phyloP scores from a whole-genome alignment of 2,329 filamentous ascomycete species.

The Pseudogymnoascus sp. region DNA sequence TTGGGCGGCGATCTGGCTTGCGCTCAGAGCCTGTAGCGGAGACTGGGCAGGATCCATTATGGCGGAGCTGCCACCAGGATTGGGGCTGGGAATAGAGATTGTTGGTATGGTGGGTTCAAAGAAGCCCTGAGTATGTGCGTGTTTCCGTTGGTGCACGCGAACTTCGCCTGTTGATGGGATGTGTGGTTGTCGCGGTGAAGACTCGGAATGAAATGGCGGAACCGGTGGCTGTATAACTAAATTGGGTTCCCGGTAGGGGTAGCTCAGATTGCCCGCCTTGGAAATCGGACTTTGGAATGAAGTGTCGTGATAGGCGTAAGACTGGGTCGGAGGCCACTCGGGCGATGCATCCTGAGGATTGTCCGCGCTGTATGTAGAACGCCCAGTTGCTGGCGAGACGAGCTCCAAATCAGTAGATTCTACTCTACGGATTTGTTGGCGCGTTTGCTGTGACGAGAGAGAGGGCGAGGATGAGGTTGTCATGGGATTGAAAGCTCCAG shows the following conservation, averaged over 20 bases:
- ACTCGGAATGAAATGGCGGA: slow-evolving; percentile 22
- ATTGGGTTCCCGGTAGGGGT: neutral
- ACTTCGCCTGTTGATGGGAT: slow-evolving; percentile 27
- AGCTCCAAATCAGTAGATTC: slow-evolving; percentile 10
- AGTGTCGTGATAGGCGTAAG: slow-evolving; percentile 1
- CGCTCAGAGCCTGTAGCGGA: slow-evolving; percentile 37
- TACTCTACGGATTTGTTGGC: slow-evolving; percentile 10
- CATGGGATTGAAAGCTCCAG: slow-evolving; percentile 12
- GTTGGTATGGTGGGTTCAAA: slow-evolving; percentile 69
- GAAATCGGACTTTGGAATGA: neutral
- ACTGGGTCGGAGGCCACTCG: neutral
- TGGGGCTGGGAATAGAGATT: slow-evolving; percentile 41
- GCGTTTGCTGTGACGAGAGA: neutral
- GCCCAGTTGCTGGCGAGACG: neutral
- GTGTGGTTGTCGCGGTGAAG: slow-evolving; percentile 37
- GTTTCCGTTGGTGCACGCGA: slow-evolving; percentile 51
- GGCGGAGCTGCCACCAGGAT: slow-evolving; percentile 32
- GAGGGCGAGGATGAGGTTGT: neutral
- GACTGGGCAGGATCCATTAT: slow-evolving; percentile 25
- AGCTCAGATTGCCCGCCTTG: neutral
- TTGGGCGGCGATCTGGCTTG: slow-evolving; percentile 76
- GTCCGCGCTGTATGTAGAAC: neutral
- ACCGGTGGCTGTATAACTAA: neutral
- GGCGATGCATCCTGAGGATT: slow-evolving; percentile 5
- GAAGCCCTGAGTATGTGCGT: slow-evolving; percentile 67